Conservation (phyloP, 2,329 filamentous ascomycete species). For the Pseudofabraea citricarpa region DNA sequence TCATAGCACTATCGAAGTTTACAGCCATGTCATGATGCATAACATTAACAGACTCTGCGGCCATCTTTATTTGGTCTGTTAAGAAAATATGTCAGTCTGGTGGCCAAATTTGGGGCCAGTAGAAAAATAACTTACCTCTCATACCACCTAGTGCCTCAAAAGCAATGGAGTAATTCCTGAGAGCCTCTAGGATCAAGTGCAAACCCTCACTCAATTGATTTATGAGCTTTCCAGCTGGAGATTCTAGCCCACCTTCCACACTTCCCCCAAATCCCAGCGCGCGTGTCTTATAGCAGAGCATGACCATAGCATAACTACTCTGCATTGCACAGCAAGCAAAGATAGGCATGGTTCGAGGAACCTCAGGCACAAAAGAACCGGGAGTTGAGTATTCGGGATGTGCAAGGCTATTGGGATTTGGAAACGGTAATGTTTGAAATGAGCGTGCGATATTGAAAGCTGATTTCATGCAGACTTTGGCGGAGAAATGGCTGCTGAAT, state of each 20-base stretch:
- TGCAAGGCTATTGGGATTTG: slow-evolving; percentile 13
- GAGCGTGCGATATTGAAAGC: slow-evolving; percentile 42
- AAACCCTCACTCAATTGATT: slow-evolving; percentile 16
- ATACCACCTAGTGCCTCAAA: slow-evolving; percentile 23
- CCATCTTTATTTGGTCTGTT: background rate
- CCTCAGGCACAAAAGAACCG: too few relatives aligned
- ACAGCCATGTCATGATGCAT: background rate
- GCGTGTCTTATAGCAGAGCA: slow-evolving; percentile 22
- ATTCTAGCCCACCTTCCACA: background rate
- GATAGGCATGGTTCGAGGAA: slow-evolving; percentile 26
- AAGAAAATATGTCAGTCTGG: background rate
- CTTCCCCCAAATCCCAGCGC: slow-evolving; percentile 13
- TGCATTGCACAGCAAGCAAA: slow-evolving; percentile 32
- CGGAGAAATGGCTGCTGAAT: slow-evolving; percentile 41
- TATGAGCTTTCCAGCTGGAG: slow-evolving; percentile 11
- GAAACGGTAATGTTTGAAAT: slow-evolving; percentile 42
- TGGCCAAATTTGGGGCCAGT: background rate
- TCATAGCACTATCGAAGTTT: background rate
- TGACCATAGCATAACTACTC: slow-evolving; percentile 28
- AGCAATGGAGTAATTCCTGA: slow-evolving; percentile 21
- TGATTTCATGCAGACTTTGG: slow-evolving; percentile 43
- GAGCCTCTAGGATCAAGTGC: slow-evolving; percentile 13
- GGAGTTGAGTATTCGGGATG: too few relatives aligned
- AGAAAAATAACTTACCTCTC: slow-evolving; percentile 15
- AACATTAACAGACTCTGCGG: background rate